These are phyloP conservation scores for Eucalyptus sp. DNA, from an alignment of 345 rosid genomes.

Conservation along the genomic window DNA sequence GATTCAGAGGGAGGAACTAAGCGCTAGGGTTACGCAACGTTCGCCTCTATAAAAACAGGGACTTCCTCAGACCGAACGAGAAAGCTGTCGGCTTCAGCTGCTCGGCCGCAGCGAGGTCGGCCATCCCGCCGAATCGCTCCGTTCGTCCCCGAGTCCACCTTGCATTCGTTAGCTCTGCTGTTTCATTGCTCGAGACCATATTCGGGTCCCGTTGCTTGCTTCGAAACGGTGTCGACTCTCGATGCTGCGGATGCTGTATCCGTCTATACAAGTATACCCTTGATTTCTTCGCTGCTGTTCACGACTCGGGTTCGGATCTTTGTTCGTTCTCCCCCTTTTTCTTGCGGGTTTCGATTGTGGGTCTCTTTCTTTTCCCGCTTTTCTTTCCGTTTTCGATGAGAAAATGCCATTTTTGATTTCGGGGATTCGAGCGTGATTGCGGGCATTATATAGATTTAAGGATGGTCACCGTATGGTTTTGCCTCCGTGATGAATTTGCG, in stretches of 20 bases:
- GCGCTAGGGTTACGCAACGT: not conserved
- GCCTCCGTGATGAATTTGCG: not conserved
- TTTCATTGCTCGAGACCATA: not conserved
- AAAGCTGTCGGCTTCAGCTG: not conserved
- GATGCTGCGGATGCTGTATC: not conserved
- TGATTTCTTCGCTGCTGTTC: not conserved
- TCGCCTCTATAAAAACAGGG: not conserved
- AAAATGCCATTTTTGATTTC: not conserved
- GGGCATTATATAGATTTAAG: not conserved
- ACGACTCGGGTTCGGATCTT: not conserved
- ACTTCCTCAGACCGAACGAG: not conserved
- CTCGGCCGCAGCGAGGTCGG: not conserved
- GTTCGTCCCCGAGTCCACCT: not conserved
- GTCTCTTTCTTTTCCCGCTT: not conserved
- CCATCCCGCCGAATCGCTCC: not conserved
- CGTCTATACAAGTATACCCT: not conserved
- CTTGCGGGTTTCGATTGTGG: not conserved
- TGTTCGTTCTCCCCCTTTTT: not conserved
- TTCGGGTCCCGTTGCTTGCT: not conserved
- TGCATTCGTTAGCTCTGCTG: not conserved
- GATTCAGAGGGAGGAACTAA: fast-evolving
- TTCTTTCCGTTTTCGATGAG: not conserved
- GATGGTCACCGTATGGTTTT: not conserved
- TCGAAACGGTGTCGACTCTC: not conserved
- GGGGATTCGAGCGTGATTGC: not conserved